A percentile compares a stretch with the other conserved stretches of the same genome.
These are phyloP conservation scores for Ophiostoma novo-ulmi DNA, from an alignment of 2,329 filamentous ascomycete genomes.

Conservation along the genomic window DNA sequence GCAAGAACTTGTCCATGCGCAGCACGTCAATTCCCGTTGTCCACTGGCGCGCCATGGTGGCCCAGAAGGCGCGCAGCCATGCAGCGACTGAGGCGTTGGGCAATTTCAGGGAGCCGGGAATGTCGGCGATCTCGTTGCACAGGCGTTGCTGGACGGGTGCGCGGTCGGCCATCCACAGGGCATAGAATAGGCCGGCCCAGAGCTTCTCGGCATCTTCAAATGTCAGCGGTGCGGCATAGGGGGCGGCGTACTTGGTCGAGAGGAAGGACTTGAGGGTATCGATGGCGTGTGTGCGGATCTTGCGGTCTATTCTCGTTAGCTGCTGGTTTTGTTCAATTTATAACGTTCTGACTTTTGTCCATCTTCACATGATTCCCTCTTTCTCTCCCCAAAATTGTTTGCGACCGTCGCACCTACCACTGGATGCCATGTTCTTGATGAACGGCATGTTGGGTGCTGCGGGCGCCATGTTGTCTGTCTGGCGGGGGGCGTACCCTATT, in stretches of 20 bases:
- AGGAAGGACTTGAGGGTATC: conserved; percentile 74
- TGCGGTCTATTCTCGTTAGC: conserved; percentile 56
- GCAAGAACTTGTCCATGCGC: conserved; percentile 87
- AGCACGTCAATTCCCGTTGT: conserved; percentile 64
- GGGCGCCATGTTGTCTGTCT: conserved; percentile 35
- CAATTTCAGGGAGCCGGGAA: conserved; percentile 40
- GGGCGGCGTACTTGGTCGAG: conserved; percentile 44
- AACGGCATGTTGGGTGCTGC: conserved; percentile 60
- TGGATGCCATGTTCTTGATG: conserved; percentile 77
- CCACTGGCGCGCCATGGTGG: conserved; percentile 65
- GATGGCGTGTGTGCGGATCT: conserved; percentile 71
- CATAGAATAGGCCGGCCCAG: conserved; percentile 93
- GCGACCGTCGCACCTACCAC: conserved; percentile 51
- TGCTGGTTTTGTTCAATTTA: not conserved
- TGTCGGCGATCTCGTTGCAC: conserved; percentile 67
- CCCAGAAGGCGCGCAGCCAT: conserved; percentile 64
- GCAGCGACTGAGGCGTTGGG: conserved; percentile 46
- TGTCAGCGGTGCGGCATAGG: conserved; percentile 49
- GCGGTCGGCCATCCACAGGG: conserved; percentile 89
- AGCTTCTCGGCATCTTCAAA: conserved; percentile 75
- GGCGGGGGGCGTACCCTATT: not conserved
- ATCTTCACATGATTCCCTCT: too few species aligned
- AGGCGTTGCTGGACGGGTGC: conserved; percentile 82
- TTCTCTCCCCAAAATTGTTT: not conserved
- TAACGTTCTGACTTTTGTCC: not conserved